Evolutionary conservation across 2,329 filamentous ascomycete genomes (phyloP).

Genomic region (Pseudogymnoascus sp.): DNA sequence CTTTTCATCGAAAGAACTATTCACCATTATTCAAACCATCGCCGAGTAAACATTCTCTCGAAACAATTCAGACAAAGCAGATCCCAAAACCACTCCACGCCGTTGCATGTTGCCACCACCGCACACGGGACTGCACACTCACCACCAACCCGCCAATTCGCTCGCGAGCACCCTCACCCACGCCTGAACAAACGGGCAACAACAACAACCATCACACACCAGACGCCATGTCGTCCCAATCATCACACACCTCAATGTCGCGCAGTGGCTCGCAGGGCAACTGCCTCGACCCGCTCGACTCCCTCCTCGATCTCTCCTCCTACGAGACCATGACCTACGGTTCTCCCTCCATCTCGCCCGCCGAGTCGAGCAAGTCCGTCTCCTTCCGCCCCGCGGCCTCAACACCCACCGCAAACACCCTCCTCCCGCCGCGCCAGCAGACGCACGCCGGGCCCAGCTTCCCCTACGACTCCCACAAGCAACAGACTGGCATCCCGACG

Average conservation of each 20-base stretch:
- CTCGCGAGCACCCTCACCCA: background rate
- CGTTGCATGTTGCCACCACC: background rate
- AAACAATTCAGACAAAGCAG: background rate
- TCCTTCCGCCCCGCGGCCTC: slow-evolving; percentile 41
- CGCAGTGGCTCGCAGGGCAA: slow-evolving; percentile 19
- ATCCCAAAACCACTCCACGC: background rate
- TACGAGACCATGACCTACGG: slow-evolving; percentile 55
- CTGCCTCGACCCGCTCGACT: slow-evolving; percentile 38
- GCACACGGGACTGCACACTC: background rate
- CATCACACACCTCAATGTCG: slow-evolving; percentile 9
- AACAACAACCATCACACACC: background rate
- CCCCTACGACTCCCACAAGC: slow-evolving; percentile 90
- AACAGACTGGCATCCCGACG: slow-evolving; percentile 86
- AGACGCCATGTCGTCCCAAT: slow-evolving; percentile 10
- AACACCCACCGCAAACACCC: slow-evolving; percentile 42
- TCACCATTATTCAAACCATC: background rate
- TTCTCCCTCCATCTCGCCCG: slow-evolving; percentile 52
- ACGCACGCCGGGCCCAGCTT: slow-evolving; percentile 75
- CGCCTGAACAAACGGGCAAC: background rate
- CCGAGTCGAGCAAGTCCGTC: slow-evolving; percentile 45
- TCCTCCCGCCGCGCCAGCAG: slow-evolving; percentile 47
- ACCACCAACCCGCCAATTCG: background rate
- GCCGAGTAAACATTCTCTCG: background rate
- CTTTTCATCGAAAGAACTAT: background rate
- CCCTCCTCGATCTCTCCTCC: slow-evolving; percentile 51